phyloP scores from a whole-genome alignment of 169 alveolate genomes.

The Perkinsus olseni region DNA sequence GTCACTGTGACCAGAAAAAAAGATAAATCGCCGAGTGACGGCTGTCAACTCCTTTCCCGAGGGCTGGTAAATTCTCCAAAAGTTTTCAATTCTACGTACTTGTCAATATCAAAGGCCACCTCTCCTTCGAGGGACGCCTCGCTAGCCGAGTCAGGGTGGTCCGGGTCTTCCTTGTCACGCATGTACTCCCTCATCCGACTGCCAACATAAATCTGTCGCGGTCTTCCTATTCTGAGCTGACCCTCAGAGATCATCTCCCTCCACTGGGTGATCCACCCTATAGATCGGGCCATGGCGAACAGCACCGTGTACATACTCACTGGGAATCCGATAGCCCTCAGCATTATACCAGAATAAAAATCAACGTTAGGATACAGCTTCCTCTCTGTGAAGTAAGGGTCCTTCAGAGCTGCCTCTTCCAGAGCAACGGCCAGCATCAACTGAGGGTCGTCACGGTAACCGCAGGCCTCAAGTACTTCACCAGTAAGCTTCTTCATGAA shows the following conservation, averaged over 20 bases:
- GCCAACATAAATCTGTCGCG: slow-evolving; percentile 63
- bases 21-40: no score
- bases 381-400: slow-evolving; percentile 63
- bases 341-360: slow-evolving; percentile 72
- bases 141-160: no score
- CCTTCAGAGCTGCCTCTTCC: slow-evolving; percentile 59
- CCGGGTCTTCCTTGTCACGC: no score
- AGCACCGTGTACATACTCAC: slow-evolving; percentile 63
- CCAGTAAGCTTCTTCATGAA: slow-evolving; percentile 58
- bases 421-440: slow-evolving; percentile 60
- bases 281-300: slow-evolving; percentile 66
- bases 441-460: slow-evolving; percentile 41
- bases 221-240: slow-evolving; percentile 54
- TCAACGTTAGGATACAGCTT: slow-evolving; percentile 83
- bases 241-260: slow-evolving; percentile 52
- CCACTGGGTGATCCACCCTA: slow-evolving; percentile 79
- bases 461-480: slow-evolving; percentile 46
- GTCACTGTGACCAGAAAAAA: no score
- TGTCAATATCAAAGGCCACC: no score
- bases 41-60: no score
- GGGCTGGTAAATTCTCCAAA: no score
- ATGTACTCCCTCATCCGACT: slow-evolving; percentile 21
- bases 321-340: slow-evolving; percentile 67
- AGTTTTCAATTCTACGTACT: no score
- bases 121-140: no score